Evolutionary conservation across 352 stramenopile genomes (phyloP), one percentile per base, ranked within the genome.

Genomic region (Phytophthora boehmeriae): DNA sequence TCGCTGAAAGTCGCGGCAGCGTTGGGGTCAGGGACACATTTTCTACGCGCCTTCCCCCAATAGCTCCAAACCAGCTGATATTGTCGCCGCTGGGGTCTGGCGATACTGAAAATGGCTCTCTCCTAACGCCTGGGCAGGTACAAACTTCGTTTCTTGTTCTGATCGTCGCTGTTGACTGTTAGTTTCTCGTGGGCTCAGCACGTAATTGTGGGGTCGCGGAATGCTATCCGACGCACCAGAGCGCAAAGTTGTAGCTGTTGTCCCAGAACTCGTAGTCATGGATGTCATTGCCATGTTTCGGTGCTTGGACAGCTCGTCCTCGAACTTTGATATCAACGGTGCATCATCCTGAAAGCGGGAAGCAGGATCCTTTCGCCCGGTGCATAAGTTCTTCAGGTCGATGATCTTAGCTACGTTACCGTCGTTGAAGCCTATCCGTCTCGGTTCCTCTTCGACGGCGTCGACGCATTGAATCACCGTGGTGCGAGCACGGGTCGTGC

Each of bases 381-480:
- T 50, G 11, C 61, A 47, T 17, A 80, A 45, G 9, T 59, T 64
- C 56, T 69, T 73, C 5, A 80, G 38, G 28, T 80, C 56, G 20
- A 80, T 70, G 14, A 75, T 57, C 50, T 75, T 80, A 30, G 62
- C 59, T 11, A 44, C 59, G 5, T 41, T 64, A 8, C 51, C 49
- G n/a, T 50, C 56, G 25, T 53, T 47, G 9, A 54, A 36, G 11
- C 39, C 30, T 19, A 65, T 56, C 35, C 44, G 68, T n/a, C 41
- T 48, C 17, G 43, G 35, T 16, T 58, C 50, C 22, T 54, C 51
- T 25, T 69, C 39, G 13, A 61, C 45, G 14, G 72, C 56, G 20
- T 71, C 63, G 23, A 66, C 56, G 14, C 41, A 72, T n/a, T 72
- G 43, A 44, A 63, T 65, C 47, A 75, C 68, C 4, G 68, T 74